Evolutionary conservation across 768 basidiomycete species (phyloP).

Genomic region (Tricholoma sp.): DNA sequence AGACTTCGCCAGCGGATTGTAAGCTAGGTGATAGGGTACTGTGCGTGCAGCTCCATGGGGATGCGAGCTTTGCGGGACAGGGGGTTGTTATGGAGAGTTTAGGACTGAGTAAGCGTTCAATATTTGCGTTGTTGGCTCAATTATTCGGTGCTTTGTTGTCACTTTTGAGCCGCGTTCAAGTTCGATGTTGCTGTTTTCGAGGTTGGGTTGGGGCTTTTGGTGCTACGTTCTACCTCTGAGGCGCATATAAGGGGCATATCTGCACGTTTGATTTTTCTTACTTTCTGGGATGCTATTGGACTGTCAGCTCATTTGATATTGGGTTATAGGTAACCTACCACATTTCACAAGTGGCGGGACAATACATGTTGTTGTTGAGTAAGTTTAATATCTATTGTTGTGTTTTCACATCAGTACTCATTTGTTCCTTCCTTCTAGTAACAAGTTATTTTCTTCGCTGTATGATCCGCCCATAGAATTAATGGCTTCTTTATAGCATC

Average conservation of each 20-base stretch:
- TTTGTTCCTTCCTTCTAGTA: slow-evolving; percentile 29
- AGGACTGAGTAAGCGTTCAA: slow-evolving; percentile 59
- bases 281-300: background rate
- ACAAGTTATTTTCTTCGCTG: slow-evolving; percentile 40
- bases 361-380: slow-evolving; percentile 90
- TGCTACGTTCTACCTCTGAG: background rate
- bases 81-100: slow-evolving; percentile 87
- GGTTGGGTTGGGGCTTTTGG: background rate
- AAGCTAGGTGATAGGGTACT: slow-evolving; percentile 67
- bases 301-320: background rate
- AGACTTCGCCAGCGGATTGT: slow-evolving; percentile 51
- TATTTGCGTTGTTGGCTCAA: no score
- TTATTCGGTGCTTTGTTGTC: no score
- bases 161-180: background rate
- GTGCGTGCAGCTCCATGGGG: slow-evolving; percentile 89
- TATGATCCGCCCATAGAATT: background rate
- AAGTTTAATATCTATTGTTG: slow-evolving; percentile 21
- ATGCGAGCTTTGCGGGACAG: slow-evolving; percentile 88
- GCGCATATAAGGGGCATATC: background rate
- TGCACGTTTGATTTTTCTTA: background rate
- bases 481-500: slow-evolving; percentile 45
- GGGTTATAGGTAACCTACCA: slow-evolving; percentile 70
- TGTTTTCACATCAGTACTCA: background rate
- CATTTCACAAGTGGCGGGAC: slow-evolving; percentile 91
- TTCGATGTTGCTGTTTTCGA: background rate